phyloP scores from a whole-genome alignment of 1,284 basidiomycete genomes.

The Rhodotorula sp. region DNA sequence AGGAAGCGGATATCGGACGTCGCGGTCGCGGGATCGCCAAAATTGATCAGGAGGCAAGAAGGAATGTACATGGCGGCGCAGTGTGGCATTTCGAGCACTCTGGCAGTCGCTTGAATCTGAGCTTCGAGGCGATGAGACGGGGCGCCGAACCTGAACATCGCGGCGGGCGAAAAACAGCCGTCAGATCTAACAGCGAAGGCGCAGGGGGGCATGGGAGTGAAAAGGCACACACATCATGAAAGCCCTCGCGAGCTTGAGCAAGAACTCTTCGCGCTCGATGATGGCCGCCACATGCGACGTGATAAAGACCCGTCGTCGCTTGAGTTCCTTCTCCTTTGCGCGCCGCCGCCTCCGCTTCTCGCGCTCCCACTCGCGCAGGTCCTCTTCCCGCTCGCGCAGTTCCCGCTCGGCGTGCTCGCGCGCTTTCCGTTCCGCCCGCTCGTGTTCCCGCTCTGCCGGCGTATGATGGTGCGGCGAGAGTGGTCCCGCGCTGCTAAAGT shows the following conservation, averaged over 20 bases:
- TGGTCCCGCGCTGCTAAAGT: slow-evolving; percentile 6
- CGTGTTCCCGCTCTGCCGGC: slow-evolving; percentile 15
- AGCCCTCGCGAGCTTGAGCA: slow-evolving; percentile 79
- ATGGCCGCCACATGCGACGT: slow-evolving; percentile 68
- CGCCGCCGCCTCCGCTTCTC: slow-evolving; percentile 54
- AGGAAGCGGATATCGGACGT: slow-evolving; percentile 77
- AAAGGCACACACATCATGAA: slow-evolving; percentile 69
- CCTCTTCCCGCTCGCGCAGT: slow-evolving; percentile 51
- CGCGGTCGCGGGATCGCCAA: slow-evolving; percentile 75
- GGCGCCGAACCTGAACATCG: slow-evolving; percentile 52
- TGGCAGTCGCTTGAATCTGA: slow-evolving; percentile 79
- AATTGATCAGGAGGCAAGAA: slow-evolving; percentile 61
- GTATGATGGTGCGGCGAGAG: background rate
- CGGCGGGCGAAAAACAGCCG: no score
- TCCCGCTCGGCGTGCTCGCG: slow-evolving; percentile 44
- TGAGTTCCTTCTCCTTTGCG: slow-evolving; percentile 67
- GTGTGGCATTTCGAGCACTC: slow-evolving; percentile 63
- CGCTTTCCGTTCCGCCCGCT: slow-evolving; percentile 11
- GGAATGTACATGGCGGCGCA: slow-evolving; percentile 82
- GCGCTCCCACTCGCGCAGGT: slow-evolving; percentile 56
- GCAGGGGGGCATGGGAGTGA: no score
- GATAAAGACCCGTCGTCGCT: slow-evolving; percentile 55
- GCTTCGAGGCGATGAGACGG: slow-evolving; percentile 70
- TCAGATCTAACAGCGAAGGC: background rate
- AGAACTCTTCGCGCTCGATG: slow-evolving; percentile 80